Base-by-base conservation (phyloP, 352 stramenopile species). In the Phytophthora europaea region DNA sequence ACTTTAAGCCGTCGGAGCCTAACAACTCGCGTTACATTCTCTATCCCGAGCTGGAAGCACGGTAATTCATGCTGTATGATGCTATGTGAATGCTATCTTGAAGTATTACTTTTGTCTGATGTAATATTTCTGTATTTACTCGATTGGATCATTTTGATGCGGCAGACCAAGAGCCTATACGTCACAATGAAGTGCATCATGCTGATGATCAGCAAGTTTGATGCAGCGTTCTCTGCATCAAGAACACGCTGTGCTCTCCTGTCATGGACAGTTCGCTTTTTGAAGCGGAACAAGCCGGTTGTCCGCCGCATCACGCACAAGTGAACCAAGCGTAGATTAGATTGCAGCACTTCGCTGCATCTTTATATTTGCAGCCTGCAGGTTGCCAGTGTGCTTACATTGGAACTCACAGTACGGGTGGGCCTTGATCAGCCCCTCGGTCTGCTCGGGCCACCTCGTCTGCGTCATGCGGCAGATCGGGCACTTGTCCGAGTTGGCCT, bases 401-500 rank as follows among this genome's bases (percentile, higher is more conserved):
- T 16, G 50, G 12, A 55, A 76, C 73, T 59, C 67, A 92, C 89
- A 96, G 67, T 85, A 96, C 8, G 89, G 89, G 26, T 96, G 89
- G 9, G 89, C 89, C 69, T 96, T 96, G 36, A 94, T 88, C 9
- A 96, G 87, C 7, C 89, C 89, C 53, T 90, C 75, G 15, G 89
- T 96, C 76, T 94, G 89, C 74, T 96, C 87, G 40, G 89, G 89
- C 89, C 89, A 96, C 62, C 95, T 84, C 40, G 77, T 85, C 79
- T 96, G 89, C 65, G 87, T 51, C 77, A 95, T 92, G 72, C 89
- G 87, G 82, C 89, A 96, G 69, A 96, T 96, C 65, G 89, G 89
- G 54, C 89, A 96, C 76, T 96, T 96, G 80, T 94, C 89, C 58
- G 86, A 85, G 69, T 96, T 96, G 31, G 88, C 89, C 72, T 96